Evolutionary conservation across 2,329 filamentous ascomycete genomes (phyloP).

Genomic region (Fusarium torreyae): DNA sequence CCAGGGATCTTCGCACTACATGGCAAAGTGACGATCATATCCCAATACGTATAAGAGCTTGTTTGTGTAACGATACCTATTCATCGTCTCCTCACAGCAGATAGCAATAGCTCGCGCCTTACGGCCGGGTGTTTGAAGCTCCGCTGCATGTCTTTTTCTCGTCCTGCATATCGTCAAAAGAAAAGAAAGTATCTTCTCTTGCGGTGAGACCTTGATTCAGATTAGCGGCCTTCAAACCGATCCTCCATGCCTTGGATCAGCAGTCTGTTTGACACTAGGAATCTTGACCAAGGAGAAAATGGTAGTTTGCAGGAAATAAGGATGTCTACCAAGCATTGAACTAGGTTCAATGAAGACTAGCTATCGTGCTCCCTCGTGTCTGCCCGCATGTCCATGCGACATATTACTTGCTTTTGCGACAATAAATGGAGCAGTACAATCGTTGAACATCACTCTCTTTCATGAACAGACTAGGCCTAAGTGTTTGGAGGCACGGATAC

Average conservation of each 20-base stretch:
- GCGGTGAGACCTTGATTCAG: conserved; percentile 12
- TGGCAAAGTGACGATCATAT: conserved; percentile 31
- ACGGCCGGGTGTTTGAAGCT: conserved; percentile 10
- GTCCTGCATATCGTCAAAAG: conserved; percentile 1
- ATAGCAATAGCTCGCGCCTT: conserved; percentile 15
- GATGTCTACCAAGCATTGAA: conserved; percentile 17
- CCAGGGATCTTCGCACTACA: conserved; percentile 19
- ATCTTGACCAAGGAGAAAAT: conserved; percentile 15
- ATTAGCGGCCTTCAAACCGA: conserved; percentile 7
- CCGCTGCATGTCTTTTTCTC: conserved; percentile 30
- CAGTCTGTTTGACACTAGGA: conserved; percentile 13
- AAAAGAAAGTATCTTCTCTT: background rate
- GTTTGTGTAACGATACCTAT: conserved; percentile 36
- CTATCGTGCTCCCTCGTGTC: conserved; percentile 14
- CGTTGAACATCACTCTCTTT: conserved; percentile 3
- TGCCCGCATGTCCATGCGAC: conserved; percentile 17
- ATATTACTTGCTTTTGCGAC: conserved; percentile 26
- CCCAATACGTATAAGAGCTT: conserved; percentile 29
- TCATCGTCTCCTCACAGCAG: conserved; percentile 7
- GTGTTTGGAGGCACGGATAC: conserved; percentile 16
- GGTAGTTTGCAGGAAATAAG: conserved; percentile 24
- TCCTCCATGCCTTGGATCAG: conserved; percentile 15
- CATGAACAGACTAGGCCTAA: background rate
- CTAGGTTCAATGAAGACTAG: conserved; percentile 33
- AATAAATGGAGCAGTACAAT: conserved; percentile 4